Base-by-base conservation (phyloP, 192 early-diverging fungal genomes). In the Pilaira anomala region DNA sequence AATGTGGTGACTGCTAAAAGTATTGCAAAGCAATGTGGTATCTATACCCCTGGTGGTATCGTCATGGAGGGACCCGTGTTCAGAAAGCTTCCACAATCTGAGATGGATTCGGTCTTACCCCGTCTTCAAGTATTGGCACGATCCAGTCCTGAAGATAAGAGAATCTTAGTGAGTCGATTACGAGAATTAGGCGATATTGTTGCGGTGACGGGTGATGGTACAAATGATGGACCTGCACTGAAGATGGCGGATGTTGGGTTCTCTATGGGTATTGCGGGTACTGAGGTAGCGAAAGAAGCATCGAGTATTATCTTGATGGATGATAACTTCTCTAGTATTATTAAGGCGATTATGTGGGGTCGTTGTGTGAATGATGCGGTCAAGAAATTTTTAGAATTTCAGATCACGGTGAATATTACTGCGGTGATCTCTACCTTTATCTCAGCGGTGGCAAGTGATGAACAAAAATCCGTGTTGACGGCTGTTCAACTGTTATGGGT, bases 221-320 rank as follows among this genome's bases (percentile, higher is more conserved):
- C 98, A 22, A 99, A 99, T 73, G 98, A 99, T 70, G 98, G 91
- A 1, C 90, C 90, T 12, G 98, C 98, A 14, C 76, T 99, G 51
- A 93, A 93, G 72, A 80, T 84, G 49, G 92, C 98, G 48, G 95
- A 98, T 69, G 94, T 99, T 30, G 98, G 98, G 9, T 99, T 99
- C 76, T 86, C 87, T 41, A 99, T 99, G 98, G 98, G 98, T 22
- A 99, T 99, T 76, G 90, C 98, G 2, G 98, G 98, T 39, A 99
- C 96, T 9, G 96, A 97, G 72, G 96, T 99, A 16, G 98, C 98
- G 53, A 99, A 99, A 76, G 98, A 99, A 73, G 98, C 98, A 1
- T 96, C 93, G 11, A 85, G 88, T 29, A 98, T 99, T 71, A 91
- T 98, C 50, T 76, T 98, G 53, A 90, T 99, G 83, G 97, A 99